A percentile compares a stretch with the other conserved stretches of the same genome.
These are phyloP conservation scores for Yamadazyma mexicana DNA, from an alignment of 1,139 yeast genomes.

Conservation along the genomic window DNA sequence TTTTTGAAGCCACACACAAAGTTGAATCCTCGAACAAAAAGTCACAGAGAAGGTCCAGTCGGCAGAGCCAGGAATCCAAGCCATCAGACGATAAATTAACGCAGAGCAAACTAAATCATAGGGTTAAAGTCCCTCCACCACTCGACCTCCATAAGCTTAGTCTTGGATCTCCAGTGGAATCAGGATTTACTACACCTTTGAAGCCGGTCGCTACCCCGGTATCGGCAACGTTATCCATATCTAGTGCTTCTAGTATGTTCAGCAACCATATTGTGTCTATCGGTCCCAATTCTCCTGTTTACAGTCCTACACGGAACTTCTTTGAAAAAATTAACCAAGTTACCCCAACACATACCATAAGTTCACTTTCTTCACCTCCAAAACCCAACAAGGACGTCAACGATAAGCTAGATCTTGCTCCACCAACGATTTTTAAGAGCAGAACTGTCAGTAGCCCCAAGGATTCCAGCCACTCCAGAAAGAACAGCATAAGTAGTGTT, in stretches of 20 bases:
- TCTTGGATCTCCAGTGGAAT: conserved; percentile 4
- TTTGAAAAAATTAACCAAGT: conserved; percentile 16
- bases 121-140: conserved; percentile 11
- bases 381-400: conserved; percentile 15
- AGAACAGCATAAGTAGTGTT: conserved; percentile 9
- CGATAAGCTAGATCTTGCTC: conserved; percentile 29
- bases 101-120: not conserved
- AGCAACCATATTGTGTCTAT: conserved; percentile 12
- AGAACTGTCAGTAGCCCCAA: no score
- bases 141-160: conserved; percentile 3
- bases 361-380: conserved; percentile 32
- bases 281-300: conserved; percentile 16
- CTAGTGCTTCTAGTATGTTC: conserved; percentile 8
- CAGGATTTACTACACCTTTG: conserved; percentile 8
- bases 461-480: conserved; percentile 3
- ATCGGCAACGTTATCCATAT: conserved; percentile 12
- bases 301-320: conserved; percentile 18
- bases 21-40: no score
- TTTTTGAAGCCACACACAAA: not conserved
- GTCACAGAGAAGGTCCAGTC: not conserved
- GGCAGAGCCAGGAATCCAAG: no score
- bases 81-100: no score
- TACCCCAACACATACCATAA: conserved; percentile 24
- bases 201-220: conserved; percentile 14
- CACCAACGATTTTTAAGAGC: conserved; percentile 35